A percentile compares a stretch with the other conserved stretches of the same genome.
These are phyloP conservation scores for Chenopodium formosanum DNA, from an alignment of 148 eudicot species.

Conservation along the genomic window DNA sequence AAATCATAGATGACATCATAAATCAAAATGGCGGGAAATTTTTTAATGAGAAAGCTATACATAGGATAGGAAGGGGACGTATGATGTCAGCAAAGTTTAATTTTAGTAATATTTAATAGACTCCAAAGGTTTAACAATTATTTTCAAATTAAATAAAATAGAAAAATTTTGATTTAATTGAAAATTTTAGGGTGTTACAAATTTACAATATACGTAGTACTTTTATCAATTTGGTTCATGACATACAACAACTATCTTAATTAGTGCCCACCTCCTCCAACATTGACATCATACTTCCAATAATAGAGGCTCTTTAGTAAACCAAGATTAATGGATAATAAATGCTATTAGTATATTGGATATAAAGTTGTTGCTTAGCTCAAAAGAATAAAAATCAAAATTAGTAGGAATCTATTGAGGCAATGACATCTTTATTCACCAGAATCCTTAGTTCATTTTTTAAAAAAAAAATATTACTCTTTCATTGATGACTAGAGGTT, in stretches of 20 bases:
- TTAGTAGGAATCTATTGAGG: not conserved
- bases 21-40: too few species aligned
- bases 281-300: slow-evolving; percentile 2
- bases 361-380: slow-evolving; percentile 4
- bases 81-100: too few species aligned
- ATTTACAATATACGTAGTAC: too few species aligned
- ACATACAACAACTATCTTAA: not conserved
- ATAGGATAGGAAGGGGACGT: too few species aligned
- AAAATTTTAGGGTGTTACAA: too few species aligned
- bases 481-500: not conserved
- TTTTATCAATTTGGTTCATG: not conserved
- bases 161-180: too few species aligned
- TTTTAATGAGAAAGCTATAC: too few species aligned
- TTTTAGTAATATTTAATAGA: too few species aligned
- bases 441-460: not conserved
- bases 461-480: not conserved
- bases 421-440: not conserved
- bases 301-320: not conserved
- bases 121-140: too few species aligned
- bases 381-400: not conserved
- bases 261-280: not conserved
- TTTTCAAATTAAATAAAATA: too few species aligned
- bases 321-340: not conserved
- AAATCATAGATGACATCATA: too few species aligned
- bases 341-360: too few species aligned